phyloP scores from a whole-genome alignment of 345 rosid genomes.

The Rhizophora mangle region DNA sequence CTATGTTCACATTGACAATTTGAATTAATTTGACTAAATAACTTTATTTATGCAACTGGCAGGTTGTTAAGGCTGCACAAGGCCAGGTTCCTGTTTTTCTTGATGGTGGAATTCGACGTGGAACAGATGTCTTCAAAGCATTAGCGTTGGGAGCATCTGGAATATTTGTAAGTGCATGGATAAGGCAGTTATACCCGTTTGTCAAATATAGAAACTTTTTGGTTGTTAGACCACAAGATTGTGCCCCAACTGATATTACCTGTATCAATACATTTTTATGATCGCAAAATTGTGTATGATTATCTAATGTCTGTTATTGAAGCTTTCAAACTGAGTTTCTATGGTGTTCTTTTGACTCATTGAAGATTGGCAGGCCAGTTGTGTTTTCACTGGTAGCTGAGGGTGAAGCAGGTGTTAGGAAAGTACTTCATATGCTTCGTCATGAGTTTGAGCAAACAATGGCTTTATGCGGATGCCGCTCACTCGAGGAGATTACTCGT shows the following conservation, averaged over 20 bases:
- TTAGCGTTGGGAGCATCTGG: slow-evolving; percentile 97
- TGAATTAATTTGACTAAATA: background rate
- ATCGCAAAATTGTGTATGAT: no score
- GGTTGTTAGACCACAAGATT: background rate
- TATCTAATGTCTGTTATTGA: no score
- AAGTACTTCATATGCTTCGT: slow-evolving; percentile 68
- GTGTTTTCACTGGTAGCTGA: slow-evolving; percentile 77
- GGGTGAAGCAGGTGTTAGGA: slow-evolving; percentile 72
- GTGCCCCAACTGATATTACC: background rate
- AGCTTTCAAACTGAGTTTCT: background rate
- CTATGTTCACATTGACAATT: no score
- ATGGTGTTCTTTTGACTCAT: background rate
- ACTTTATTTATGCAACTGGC: background rate
- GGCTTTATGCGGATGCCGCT: slow-evolving; percentile 86
- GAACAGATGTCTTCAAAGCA: slow-evolving; percentile 97
- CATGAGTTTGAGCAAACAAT: slow-evolving; percentile 87
- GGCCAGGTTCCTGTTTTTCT: slow-evolving; percentile 87
- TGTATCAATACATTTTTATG: no score
- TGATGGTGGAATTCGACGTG: slow-evolving; percentile 94
- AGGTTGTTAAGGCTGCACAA: slow-evolving; percentile 89
- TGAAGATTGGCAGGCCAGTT: slow-evolving; percentile 86
- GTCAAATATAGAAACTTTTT: background rate
- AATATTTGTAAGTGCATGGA: slow-evolving; percentile 62
- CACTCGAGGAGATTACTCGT: slow-evolving; percentile 75
- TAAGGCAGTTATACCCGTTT: no score